phyloP scores from a whole-genome alignment of 176 grass and related monocot species.

The Oryza meridionalis region DNA sequence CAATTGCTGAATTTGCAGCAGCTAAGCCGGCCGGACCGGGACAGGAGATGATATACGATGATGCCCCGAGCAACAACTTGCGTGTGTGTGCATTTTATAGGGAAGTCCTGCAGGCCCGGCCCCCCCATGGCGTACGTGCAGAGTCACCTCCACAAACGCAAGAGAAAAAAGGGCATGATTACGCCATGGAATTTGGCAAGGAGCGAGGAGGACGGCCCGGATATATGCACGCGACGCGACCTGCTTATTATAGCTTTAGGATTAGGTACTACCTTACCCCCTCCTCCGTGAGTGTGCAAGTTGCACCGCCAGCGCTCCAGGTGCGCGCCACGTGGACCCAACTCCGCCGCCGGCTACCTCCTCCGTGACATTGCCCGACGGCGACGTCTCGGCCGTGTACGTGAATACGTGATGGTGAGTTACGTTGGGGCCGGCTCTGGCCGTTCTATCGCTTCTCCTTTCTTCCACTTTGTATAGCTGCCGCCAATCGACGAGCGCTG shows the following conservation, averaged over 20 bases:
- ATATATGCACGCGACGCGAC: neutral
- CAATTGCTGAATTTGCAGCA: neutral
- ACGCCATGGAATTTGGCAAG: conserved; percentile 47
- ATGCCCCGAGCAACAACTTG: neutral
- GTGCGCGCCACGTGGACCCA: conserved; percentile 45
- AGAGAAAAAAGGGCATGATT: conserved; percentile 37
- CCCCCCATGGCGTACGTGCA: neutral
- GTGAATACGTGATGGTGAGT: too few relatives aligned
- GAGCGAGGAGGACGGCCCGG: neutral
- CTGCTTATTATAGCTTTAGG: neutral
- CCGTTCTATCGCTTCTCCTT: neutral
- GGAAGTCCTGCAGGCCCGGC: neutral
- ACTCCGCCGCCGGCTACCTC: conserved; percentile 31
- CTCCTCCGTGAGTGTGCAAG: conserved; percentile 16
- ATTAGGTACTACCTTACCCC: conserved; percentile 4
- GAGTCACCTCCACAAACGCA: conserved; percentile 43
- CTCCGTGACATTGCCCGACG: conserved; percentile 2
- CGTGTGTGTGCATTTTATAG: conserved; percentile 39
- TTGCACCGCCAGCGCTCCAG: conserved; percentile 45
- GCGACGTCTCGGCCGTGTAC: conserved; percentile 9
- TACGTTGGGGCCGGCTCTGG: too few relatives aligned
- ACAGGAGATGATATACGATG: neutral
- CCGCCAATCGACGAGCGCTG: conserved; percentile 32
- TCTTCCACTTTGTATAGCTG: neutral
- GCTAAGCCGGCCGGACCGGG: neutral